Percentiles rank a stretch among this genome's conserved stretches.
phyloP scores from a whole-genome alignment of 2,329 filamentous ascomycete species.

The Claviceps lovelessii region DNA sequence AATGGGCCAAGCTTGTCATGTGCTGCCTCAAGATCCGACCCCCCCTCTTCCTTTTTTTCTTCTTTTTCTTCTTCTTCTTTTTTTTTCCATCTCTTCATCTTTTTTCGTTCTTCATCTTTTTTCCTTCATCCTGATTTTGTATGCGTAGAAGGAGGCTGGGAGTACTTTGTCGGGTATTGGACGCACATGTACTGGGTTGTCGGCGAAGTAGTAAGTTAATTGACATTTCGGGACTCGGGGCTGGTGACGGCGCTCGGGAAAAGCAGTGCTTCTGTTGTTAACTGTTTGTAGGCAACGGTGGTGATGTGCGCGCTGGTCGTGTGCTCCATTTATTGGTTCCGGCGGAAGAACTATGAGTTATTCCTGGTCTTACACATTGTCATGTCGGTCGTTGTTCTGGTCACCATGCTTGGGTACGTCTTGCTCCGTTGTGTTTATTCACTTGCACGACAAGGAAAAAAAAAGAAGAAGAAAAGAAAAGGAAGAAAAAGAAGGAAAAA shows the following conservation, averaged over 20 bases:
- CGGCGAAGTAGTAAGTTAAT: slow-evolving; percentile 26
- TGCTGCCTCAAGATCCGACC: not conserved
- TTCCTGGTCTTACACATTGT: slow-evolving; percentile 37
- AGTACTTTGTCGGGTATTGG: slow-evolving; percentile 23
- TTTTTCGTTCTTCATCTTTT: too few species aligned
- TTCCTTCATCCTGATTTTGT: not conserved
- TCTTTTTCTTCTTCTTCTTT: too few species aligned
- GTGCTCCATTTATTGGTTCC: slow-evolving; percentile 36
- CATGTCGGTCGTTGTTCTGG: slow-evolving; percentile 33
- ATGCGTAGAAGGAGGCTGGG: slow-evolving; percentile 23
- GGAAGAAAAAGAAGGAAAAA: not conserved
- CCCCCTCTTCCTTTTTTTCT: too few species aligned
- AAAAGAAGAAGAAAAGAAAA: not conserved
- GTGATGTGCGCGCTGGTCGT: slow-evolving; percentile 30
- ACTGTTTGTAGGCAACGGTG: slow-evolving; percentile 23
- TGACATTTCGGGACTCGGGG: too few species aligned
- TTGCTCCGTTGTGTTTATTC: not conserved
- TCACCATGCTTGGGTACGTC: slow-evolving; percentile 37
- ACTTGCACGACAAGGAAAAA: not conserved
- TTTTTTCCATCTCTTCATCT: not conserved
- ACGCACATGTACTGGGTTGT: slow-evolving; percentile 34
- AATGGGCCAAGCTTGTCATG: not conserved
- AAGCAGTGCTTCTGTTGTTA: not conserved
- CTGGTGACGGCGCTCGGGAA: not conserved
- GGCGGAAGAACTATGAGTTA: slow-evolving; percentile 36